Evolutionary conservation across 768 basidiomycete genomes (phyloP).

Genomic region (Rhodosporidiobolus odoratus): DNA sequence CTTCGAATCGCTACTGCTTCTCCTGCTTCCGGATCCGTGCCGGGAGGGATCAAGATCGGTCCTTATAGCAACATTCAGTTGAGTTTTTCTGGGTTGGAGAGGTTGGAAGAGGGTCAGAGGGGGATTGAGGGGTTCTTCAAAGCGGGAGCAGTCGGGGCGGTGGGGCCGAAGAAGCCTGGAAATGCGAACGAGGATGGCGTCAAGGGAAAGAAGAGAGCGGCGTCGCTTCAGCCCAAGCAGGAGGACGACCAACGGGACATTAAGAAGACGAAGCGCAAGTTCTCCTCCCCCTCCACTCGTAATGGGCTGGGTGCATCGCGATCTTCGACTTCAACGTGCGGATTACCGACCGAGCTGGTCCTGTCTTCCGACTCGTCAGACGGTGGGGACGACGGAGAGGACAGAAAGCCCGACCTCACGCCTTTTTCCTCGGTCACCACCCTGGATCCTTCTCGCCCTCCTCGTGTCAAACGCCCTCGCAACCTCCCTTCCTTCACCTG

Average conservation of each 20-base stretch:
- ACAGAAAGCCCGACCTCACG: background rate
- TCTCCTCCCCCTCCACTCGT: background rate
- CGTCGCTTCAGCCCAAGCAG: conserved; percentile 19
- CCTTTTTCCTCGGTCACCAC: too few species aligned
- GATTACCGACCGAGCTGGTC: background rate
- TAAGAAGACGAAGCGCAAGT: too few species aligned
- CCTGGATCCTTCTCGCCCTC: too few species aligned
- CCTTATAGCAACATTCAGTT: conserved; percentile 69
- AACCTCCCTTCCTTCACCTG: too few species aligned
- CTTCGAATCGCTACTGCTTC: conserved; percentile 67
- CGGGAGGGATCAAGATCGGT: conserved; percentile 46
- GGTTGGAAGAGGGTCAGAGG: conserved; percentile 69
- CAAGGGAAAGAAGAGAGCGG: background rate
- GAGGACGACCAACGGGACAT: too few species aligned
- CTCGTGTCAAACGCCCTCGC: too few species aligned
- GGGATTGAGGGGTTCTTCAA: conserved; percentile 80
- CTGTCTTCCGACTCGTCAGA: conserved; percentile 1
- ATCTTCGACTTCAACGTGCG: background rate
- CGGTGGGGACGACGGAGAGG: background rate
- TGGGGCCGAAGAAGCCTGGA: too few species aligned
- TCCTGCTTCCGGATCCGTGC: conserved; percentile 16
- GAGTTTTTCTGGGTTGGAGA: conserved; percentile 71
- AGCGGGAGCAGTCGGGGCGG: conserved; percentile 44
- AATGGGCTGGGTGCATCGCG: too few species aligned
- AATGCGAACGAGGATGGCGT: background rate